Evolutionary conservation across 345 rosid species (phyloP).

Genomic region (Arabidopsis arenosa): DNA sequence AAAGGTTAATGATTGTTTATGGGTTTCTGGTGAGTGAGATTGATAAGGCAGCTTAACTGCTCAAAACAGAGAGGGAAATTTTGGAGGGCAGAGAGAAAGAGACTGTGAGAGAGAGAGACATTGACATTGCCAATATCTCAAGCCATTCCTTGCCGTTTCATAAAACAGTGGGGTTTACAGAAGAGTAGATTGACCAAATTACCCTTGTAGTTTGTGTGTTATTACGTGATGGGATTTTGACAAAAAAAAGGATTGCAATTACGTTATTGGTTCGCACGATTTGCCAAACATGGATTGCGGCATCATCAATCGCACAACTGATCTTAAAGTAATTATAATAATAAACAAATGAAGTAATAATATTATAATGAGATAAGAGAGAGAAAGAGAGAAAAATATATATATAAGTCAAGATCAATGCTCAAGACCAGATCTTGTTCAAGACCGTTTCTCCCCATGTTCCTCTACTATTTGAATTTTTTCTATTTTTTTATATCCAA

Average conservation of each 20-base stretch:
- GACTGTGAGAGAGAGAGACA: slow-evolving; percentile 35
- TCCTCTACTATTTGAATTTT: too few relatives aligned
- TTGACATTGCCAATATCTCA: slow-evolving; percentile 77
- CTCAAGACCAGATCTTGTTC: too few relatives aligned
- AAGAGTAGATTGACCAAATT: slow-evolving; percentile 16
- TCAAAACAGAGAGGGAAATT: slow-evolving; percentile 40
- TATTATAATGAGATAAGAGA: too few relatives aligned
- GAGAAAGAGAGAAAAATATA: too few relatives aligned
- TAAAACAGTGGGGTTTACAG: not conserved
- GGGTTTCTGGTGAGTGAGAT: slow-evolving; percentile 57
- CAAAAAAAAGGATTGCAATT: not conserved
- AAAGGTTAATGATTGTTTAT: slow-evolving; percentile 20
- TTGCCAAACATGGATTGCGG: slow-evolving; percentile 3
- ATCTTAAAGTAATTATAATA: too few relatives aligned
- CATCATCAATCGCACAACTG: too few relatives aligned
- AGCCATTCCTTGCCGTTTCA: slow-evolving; percentile 58
- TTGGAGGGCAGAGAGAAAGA: slow-evolving; percentile 36
- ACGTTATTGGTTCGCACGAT: slow-evolving; percentile 39
- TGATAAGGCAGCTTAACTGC: slow-evolving; percentile 77
- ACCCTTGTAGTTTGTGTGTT: slow-evolving; percentile 24
- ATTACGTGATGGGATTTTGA: slow-evolving; percentile 25
- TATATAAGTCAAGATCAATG: too few relatives aligned
- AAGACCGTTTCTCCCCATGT: too few relatives aligned
- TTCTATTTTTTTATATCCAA: too few relatives aligned
- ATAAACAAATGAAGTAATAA: too few relatives aligned